Percentiles rank a stretch among this genome's conserved stretches.
These are phyloP conservation scores for Hyaloscypha finlandica DNA, from an alignment of 495 filamentous ascomycete species.

Conservation along the genomic window DNA sequence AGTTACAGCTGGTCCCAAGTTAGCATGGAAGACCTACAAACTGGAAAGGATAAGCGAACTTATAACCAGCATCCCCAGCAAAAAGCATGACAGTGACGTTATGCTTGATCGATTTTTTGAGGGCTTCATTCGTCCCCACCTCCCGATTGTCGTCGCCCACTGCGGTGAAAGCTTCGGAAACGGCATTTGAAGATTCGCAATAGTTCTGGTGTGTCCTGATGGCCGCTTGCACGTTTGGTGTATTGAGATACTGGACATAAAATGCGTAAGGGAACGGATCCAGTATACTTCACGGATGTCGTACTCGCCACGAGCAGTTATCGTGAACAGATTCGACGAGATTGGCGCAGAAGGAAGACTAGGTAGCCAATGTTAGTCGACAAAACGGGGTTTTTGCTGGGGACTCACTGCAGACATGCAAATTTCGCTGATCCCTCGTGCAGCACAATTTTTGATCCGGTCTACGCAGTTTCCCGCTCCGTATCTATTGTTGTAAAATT, in stretches of 20 bases:
- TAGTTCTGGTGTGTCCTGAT: slow-evolving; percentile 63
- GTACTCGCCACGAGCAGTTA: slow-evolving; percentile 58
- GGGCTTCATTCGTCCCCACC: slow-evolving; percentile 49
- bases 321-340: slow-evolving; percentile 57
- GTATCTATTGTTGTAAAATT: slow-evolving; percentile 63
- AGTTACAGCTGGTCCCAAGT: slow-evolving; percentile 25
- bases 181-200: slow-evolving; percentile 47
- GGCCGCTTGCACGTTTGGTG: slow-evolving; percentile 53
- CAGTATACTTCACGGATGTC: slow-evolving; percentile 57
- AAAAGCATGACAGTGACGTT: slow-evolving; percentile 57
- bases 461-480: slow-evolving; percentile 65
- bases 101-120: slow-evolving; percentile 50
- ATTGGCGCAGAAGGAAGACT: slow-evolving; percentile 53
- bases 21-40: slow-evolving; percentile 33
- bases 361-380: slow-evolving; percentile 32
- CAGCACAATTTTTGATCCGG: slow-evolving; percentile 51
- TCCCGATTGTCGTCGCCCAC: slow-evolving; percentile 61
- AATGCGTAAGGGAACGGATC: slow-evolving; percentile 64
- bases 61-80: slow-evolving; percentile 65
- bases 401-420: slow-evolving; percentile 41
- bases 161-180: slow-evolving; percentile 49
- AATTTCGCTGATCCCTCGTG: slow-evolving; percentile 44
- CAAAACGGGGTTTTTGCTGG: slow-evolving; percentile 32
- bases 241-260: slow-evolving; percentile 62
- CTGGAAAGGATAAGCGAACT: slow-evolving; percentile 47